These are phyloP conservation scores for Hanseniaspora vineae DNA, from an alignment of 805 yeast genomes.

Conservation along the genomic window DNA sequence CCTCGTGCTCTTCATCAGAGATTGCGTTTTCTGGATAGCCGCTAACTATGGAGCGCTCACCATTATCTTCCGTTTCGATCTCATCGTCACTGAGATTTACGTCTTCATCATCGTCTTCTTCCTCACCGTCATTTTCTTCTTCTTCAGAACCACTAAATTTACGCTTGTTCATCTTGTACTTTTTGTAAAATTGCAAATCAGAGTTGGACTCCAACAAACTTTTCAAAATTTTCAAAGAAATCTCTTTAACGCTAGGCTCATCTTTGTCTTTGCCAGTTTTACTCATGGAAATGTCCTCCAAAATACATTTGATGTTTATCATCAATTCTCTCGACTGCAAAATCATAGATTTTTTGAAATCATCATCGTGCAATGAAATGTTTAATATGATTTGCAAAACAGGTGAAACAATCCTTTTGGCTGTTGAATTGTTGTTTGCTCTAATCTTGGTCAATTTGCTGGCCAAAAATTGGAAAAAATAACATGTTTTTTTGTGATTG, in stretches of 20 bases:
- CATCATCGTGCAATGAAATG: constrained; percentile 21
- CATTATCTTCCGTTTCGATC: not conserved
- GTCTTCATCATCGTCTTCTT: not conserved
- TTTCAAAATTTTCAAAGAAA: not conserved
- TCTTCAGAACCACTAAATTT: too few species aligned
- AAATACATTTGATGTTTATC: constrained; percentile 14
- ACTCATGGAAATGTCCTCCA: constrained; percentile 1
- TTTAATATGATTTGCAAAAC: constrained; percentile 22
- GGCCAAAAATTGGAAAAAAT: constrained; percentile 21
- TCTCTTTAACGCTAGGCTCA: not conserved
- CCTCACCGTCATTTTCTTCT: not conserved
- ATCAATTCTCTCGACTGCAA: constrained; percentile 21
- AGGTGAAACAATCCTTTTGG: constrained; percentile 18
- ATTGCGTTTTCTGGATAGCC: too few species aligned
- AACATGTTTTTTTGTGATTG: constrained; percentile 13
- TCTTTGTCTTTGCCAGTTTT: not conserved
- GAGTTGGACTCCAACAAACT: not conserved
- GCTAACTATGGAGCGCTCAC: too few species aligned
- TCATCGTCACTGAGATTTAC: not conserved
- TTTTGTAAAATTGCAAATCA: too few species aligned
- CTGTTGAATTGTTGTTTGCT: constrained; percentile 13
- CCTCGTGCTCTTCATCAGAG: too few species aligned
- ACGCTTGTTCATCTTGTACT: too few species aligned
- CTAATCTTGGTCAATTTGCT: constrained; percentile 17
- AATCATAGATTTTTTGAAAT: constrained; percentile 20